Percentiles rank a stretch among this genome's conserved stretches.
phyloP scores from a whole-genome alignment of 306 rosid genomes.

The Ormosia emarginata region DNA sequence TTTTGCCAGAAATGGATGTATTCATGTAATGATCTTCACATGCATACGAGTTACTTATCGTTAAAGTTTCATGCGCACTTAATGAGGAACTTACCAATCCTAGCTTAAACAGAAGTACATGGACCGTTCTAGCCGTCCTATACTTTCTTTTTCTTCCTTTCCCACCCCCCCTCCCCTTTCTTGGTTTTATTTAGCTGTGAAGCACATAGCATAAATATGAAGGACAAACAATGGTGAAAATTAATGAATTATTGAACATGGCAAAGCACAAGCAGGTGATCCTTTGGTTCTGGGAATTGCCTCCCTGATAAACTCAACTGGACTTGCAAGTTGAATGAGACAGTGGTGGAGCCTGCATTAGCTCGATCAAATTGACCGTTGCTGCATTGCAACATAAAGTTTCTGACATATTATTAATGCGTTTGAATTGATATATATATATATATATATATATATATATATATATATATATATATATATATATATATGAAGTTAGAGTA shows the following conservation, averaged over 20 bases:
- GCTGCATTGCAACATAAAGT: background rate
- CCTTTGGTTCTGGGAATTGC: background rate
- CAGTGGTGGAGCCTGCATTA: background rate
- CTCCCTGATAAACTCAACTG: background rate
- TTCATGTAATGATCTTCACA: slow-evolving; percentile 12
- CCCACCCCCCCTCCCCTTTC: no score
- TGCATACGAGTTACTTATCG: background rate
- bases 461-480: no score
- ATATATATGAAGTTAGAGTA: no score
- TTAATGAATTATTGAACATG: background rate
- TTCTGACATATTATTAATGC: slow-evolving; percentile 15
- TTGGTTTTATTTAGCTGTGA: background rate
- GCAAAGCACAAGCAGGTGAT: background rate
- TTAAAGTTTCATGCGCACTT: background rate
- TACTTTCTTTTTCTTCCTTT: background rate
- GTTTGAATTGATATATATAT: no score
- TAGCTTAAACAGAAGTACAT: background rate
- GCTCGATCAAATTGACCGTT: background rate
- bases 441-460: no score
- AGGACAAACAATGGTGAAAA: background rate
- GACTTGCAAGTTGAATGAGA: slow-evolving; percentile 2
- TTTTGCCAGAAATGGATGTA: background rate
- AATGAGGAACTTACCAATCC: background rate
- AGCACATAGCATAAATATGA: background rate
- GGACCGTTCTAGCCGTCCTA: background rate